These are phyloP conservation scores for Eimeria sp. DNA, from an alignment of 169 alveolate species.

Conservation along the genomic window DNA sequence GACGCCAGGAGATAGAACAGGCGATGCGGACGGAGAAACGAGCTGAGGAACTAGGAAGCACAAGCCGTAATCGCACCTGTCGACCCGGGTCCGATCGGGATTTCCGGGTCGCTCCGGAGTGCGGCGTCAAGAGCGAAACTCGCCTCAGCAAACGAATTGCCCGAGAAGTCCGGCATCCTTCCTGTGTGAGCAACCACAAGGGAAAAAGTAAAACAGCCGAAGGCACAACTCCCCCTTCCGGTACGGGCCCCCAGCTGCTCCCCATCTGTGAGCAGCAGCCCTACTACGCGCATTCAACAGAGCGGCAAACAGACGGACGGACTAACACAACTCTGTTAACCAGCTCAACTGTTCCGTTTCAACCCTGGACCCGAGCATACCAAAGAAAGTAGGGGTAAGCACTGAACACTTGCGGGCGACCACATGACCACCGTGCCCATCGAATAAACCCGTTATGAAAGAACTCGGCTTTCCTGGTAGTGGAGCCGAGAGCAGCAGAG, in stretches of 20 bases:
- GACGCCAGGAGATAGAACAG: background rate
- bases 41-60: background rate
- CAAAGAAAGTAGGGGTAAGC: slow-evolving; percentile 29
- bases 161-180: slow-evolving; percentile 17
- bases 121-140: slow-evolving; percentile 39
- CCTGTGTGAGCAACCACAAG: background rate
- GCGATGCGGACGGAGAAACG: background rate
- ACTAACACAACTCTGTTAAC: background rate
- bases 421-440: slow-evolving; percentile 56
- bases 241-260: background rate
- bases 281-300: background rate
- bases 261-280: background rate
- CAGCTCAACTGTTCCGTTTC: background rate
- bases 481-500: slow-evolving; percentile 33
- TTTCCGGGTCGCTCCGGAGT: slow-evolving; percentile 38
- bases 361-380: background rate
- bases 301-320: background rate
- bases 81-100: slow-evolving; percentile 20
- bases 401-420: slow-evolving; percentile 45
- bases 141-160: slow-evolving; percentile 13
- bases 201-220: background rate
- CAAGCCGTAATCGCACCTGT: slow-evolving; percentile 3
- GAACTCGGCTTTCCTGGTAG: slow-evolving; percentile 50
- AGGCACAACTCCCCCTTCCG: background rate
- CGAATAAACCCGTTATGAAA: slow-evolving; percentile 18